Base-by-base conservation (phyloP, 1,284 basidiomycete genomes). In the Ceratobasidium papillatum region DNA sequence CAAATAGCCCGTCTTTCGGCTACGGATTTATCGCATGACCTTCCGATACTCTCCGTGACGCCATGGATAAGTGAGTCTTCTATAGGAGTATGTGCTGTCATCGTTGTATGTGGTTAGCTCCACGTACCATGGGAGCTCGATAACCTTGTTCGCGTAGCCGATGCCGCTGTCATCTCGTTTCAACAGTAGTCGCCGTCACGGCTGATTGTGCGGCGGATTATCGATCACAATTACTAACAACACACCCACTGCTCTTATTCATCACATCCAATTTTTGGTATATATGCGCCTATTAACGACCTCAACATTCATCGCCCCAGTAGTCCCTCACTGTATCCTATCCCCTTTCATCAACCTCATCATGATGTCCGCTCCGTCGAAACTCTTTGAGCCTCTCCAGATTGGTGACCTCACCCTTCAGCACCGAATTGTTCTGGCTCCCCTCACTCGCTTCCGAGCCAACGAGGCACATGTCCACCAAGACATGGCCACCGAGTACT, bases 381-480 rank as follows among this genome's bases (percentile, higher is more conserved):
- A 25, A 22, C 85, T 88, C 45, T 87, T 87, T 79, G 80, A 81
- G 56, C 86, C 87, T 11, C 77, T 84, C 62, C 79, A 80, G 47
- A 80, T 88, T 45, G 87, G 87, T 22, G 75, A 79, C 19, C 47
- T 84, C 66, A 77, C 77, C 8, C 83, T 88, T 47, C 72, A 80
- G 59, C 85, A 87, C 76, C 83, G 87, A 14, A 79, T 88, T 51
- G 86, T 85, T 4, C 79, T 88, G 62, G 86, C 86, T 0, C 87
- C 87, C 3, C 78, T 87, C 73, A 88, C 87, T 9, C 79, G 84
- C 62, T 78, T 77, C 76, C 80, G 84, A 36, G 83, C 83, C 12
- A 78, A 80, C 72, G 71, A 59, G 8, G 8, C 76, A 1, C 78
- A 78, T 43, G 78, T 81, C 8, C 80, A 79, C 19, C 54, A 77